A percentile compares a stretch with the other conserved stretches of the same genome.
phyloP scores from a whole-genome alignment of 768 basidiomycete species.

The Trametes villosa region DNA sequence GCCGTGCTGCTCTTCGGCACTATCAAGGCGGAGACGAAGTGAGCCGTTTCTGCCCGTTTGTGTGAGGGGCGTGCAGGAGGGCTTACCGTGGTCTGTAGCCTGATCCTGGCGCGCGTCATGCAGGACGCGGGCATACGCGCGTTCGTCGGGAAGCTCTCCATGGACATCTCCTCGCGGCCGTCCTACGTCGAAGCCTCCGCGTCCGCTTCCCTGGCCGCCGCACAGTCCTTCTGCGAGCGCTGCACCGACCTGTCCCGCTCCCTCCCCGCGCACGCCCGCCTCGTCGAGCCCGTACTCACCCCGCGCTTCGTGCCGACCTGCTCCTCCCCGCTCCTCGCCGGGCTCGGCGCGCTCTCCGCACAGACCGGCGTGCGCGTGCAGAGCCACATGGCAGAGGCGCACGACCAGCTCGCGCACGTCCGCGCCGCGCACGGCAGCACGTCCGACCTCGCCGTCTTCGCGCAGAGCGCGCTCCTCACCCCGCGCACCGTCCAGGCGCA shows the following conservation, averaged over 20 bases:
- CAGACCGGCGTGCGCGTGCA: slow-evolving; percentile 60
- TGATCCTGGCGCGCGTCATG: slow-evolving; percentile 80
- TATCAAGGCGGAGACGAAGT: slow-evolving; percentile 84
- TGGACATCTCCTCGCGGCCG: slow-evolving; percentile 78
- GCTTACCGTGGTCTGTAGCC: slow-evolving; percentile 42
- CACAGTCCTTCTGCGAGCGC: slow-evolving; percentile 56
- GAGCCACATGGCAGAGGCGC: slow-evolving; percentile 83
- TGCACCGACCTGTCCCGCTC: slow-evolving; percentile 48
- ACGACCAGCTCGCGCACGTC: slow-evolving; percentile 79
- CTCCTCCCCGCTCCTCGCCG: slow-evolving; percentile 67
- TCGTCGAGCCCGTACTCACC: slow-evolving; percentile 83
- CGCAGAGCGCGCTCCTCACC: slow-evolving; percentile 63
- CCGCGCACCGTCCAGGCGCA: slow-evolving; percentile 80
- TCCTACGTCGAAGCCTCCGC: slow-evolving; percentile 71
- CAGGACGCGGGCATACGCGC: slow-evolving; percentile 72
- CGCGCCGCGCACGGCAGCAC: slow-evolving; percentile 55
- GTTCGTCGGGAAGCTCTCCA: slow-evolving; percentile 89
- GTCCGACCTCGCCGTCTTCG: slow-evolving; percentile 77
- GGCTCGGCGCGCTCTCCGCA: slow-evolving; percentile 60
- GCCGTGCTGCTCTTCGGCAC: slow-evolving; percentile 83
- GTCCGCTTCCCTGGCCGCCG: slow-evolving; percentile 52
- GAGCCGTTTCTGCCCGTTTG: slow-evolving; percentile 26
- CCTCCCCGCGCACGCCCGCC: slow-evolving; percentile 48
- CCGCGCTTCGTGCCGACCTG: slow-evolving; percentile 92
- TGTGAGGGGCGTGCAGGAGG: not conserved